Evolutionary conservation across 169 alveolate genomes (phyloP), one percentile per base, ranked within the genome.

Genomic region (Eimeria acervulina): DNA sequence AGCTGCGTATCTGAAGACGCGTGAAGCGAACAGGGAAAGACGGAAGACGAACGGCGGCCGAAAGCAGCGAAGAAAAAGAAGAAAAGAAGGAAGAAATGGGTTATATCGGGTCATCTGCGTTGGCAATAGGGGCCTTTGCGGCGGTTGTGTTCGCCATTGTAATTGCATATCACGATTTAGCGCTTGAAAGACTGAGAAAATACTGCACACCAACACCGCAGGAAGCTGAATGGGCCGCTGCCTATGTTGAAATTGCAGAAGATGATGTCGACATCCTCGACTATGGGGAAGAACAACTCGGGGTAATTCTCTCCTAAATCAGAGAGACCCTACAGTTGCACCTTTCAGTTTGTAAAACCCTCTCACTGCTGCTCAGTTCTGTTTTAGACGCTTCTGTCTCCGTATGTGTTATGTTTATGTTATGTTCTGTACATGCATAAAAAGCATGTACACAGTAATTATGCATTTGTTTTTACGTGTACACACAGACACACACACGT

Each of bases 161-260:
- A 10, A 81, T 81, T n/a, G 90, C 90, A 10, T 81, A n/a, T 28
- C 90, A 81, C 42, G 90, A 81, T 42, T 81, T 81, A 26, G 90
- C 70, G 26, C 90, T 81, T 4, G 90, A 81, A 47, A 40, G 38
- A 12, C 90, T 81, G 28, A 10, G 90, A 17, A 81, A 51, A 31
- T 81, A 44, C 52, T 81, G 90, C 90, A 81, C 52, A 1, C 90
- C 90, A 51, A 81, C 90, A 5, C 33, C 90, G 12, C 42, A 81
- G 72, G 90, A 81, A 42, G 90, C 90, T 21, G 90, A 81, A 38
- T 81, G 90, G 90, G 90, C 90, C 8, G 90, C 90, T 5, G 90
- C 90, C 26, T 81, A 44, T 47, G 66, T 81, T 47, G 90, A 81
- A 51, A 51, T 81, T 21, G 7, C 68, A 8, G 90, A 81, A 6